Conservation (phyloP, 1,284 basidiomycete species). For the Cutaneotrichosporon mucoides region DNA sequence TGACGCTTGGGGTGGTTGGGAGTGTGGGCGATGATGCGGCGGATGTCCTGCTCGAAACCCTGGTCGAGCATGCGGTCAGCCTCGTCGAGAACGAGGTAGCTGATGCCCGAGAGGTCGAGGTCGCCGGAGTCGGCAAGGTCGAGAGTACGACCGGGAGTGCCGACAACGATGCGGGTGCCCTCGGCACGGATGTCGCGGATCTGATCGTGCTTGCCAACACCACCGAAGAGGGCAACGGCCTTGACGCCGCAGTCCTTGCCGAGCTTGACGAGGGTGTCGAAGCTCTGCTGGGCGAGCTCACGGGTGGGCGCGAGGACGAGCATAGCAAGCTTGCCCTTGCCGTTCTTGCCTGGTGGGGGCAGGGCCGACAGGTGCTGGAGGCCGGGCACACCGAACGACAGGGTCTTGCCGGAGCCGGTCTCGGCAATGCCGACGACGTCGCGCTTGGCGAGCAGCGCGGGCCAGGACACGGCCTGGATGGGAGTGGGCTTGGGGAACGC, state of each 20-base stretch:
- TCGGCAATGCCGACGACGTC: constrained; percentile 97
- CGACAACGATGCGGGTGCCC: constrained; percentile 74
- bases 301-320: constrained; percentile 90
- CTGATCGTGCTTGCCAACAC: constrained; percentile 83
- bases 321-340: constrained; percentile 57
- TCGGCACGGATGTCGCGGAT: constrained; percentile 58
- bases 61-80: constrained; percentile 98
- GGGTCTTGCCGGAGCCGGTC: constrained; percentile 95
- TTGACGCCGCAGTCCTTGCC: constrained; percentile 72
- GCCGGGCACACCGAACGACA: constrained; percentile 87
- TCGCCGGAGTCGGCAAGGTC: constrained; percentile 83
- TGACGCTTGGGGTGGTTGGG: constrained; percentile 64
- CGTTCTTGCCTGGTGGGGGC: constrained; percentile 32
- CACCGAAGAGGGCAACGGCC: constrained; percentile 86
- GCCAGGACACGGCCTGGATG: constrained; percentile 96
- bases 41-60: constrained; percentile 98
- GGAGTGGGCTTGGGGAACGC: constrained; percentile 86
- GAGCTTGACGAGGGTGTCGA: constrained; percentile 73
- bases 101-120: constrained; percentile 78
- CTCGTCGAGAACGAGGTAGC: constrained; percentile 92
- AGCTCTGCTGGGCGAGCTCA: constrained; percentile 91
- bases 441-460: constrained; percentile 70
- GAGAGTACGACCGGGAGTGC: constrained; percentile 88
- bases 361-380: constrained; percentile 56
- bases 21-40: constrained; percentile 78